phyloP scores from a whole-genome alignment of 371 early-diverging fungal species.

The Mucor plumbeus region DNA sequence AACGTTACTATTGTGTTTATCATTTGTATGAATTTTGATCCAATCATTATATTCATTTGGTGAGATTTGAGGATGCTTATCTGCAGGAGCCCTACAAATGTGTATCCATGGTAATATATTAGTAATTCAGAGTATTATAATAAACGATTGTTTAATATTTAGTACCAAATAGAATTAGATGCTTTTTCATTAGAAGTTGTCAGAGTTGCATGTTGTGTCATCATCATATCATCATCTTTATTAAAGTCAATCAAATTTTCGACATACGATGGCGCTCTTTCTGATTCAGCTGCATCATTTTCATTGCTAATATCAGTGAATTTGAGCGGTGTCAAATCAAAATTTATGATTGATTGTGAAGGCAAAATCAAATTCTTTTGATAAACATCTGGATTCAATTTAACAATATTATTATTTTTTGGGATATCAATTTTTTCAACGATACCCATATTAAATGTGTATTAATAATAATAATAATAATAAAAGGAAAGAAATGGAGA shows the following conservation, averaged over 20 bases:
- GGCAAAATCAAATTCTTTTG: not conserved
- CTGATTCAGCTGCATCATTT: not conserved
- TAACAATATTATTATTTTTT: not conserved
- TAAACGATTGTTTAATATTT: not conserved
- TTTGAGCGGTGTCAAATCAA: constrained; percentile 8
- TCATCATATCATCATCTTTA: constrained; percentile 10
- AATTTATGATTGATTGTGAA: constrained; percentile 5
- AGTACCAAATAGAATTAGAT: constrained; percentile 17
- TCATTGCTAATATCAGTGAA: not conserved
- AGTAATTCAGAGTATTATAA: not conserved
- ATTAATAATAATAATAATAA: not conserved
- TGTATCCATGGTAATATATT: constrained; percentile 1
- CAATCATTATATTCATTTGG: constrained; percentile 42
- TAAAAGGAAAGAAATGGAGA: not conserved
- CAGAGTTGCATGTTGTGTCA: constrained; percentile 9
- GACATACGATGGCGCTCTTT: not conserved
- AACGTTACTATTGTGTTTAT: not conserved
- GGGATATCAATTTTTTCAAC: not conserved
- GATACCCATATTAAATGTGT: not conserved
- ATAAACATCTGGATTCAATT: not conserved
- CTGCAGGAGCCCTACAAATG: constrained; percentile 19
- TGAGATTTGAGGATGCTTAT: constrained; percentile 45
- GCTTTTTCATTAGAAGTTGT: not conserved
- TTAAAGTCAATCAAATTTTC: not conserved
- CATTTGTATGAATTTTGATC: constrained; percentile 33